A percentile compares a stretch with the other conserved stretches of the same genome.
Conservation (phyloP, 176 grass and related monocot genomes). For the Elymus sibiricus region DNA sequence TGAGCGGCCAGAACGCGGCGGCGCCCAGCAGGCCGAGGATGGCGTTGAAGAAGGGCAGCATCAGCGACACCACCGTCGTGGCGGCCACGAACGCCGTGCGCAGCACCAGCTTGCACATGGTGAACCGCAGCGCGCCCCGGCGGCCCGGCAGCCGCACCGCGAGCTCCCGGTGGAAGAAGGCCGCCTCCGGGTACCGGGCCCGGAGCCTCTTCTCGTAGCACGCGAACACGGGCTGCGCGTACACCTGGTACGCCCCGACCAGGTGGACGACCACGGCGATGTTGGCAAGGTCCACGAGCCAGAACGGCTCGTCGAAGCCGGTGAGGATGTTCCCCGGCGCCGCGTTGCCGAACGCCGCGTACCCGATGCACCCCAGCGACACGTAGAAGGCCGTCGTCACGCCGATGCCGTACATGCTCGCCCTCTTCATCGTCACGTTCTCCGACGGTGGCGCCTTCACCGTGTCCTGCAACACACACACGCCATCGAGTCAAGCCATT, state of each 20-base stretch:
- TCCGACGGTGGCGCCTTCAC: slow-evolving; percentile 80
- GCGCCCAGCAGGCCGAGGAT: slow-evolving; percentile 76
- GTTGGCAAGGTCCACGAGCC: slow-evolving; percentile 82
- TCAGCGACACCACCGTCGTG: slow-evolving; percentile 68
- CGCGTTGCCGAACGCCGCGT: slow-evolving; percentile 85
- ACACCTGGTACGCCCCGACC: slow-evolving; percentile 88
- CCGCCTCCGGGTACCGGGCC: slow-evolving; percentile 51
- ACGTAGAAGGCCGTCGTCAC: slow-evolving; percentile 83
- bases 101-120: slow-evolving; percentile 63
- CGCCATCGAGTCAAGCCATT: background rate
- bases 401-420: slow-evolving; percentile 81
- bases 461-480: slow-evolving; percentile 53
- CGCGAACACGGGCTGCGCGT: slow-evolving; percentile 75
- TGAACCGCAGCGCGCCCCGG: slow-evolving; percentile 48
- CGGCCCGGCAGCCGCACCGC: slow-evolving; percentile 42
- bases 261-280: slow-evolving; percentile 76
- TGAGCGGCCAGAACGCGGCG: slow-evolving; percentile 78
- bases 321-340: slow-evolving; percentile 85
- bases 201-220: slow-evolving; percentile 73
- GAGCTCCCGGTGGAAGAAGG: slow-evolving; percentile 67
- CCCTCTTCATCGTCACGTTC: slow-evolving; percentile 96
- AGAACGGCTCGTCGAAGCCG: slow-evolving; percentile 93
- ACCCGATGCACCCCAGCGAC: slow-evolving; percentile 82
- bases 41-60: slow-evolving; percentile 97
- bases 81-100: slow-evolving; percentile 59